A percentile compares a stretch with the other conserved stretches of the same genome.
Evolutionary conservation across 2,329 filamentous ascomycete species (phyloP).

Genomic region (Aspergillus neotritici): DNA sequence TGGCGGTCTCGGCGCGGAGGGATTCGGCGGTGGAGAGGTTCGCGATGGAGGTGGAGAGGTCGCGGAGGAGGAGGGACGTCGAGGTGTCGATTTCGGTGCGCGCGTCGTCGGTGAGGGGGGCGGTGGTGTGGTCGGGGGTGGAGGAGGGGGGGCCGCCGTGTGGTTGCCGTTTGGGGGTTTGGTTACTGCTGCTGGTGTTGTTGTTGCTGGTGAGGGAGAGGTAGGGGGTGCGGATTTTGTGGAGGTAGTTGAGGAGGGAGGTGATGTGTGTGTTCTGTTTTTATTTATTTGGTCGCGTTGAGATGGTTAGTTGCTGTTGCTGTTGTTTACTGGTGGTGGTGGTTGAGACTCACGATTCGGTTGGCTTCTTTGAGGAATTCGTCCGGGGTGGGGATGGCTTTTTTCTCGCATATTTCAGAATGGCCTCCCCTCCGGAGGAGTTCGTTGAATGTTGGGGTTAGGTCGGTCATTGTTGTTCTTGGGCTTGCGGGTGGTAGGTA

Average conservation of each 20-base stretch:
- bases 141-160: slow-evolving; percentile 32
- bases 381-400: slow-evolving; percentile 42
- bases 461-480: slow-evolving; percentile 35
- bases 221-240: slow-evolving; percentile 80
- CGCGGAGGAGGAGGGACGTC: slow-evolving; percentile 76
- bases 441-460: slow-evolving; percentile 34
- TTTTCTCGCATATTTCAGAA: neutral
- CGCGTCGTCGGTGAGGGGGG: slow-evolving; percentile 69
- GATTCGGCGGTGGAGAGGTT: slow-evolving; percentile 76
- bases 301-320: neutral
- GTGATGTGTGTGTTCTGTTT: slow-evolving; percentile 74
- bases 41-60: slow-evolving; percentile 75
- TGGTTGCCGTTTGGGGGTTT: slow-evolving; percentile 17
- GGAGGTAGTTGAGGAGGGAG: slow-evolving; percentile 73
- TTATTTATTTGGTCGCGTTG: neutral
- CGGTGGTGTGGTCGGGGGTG: slow-evolving; percentile 41
- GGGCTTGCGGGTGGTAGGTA: neutral
- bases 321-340: no score
- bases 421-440: slow-evolving; percentile 20
- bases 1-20: slow-evolving; percentile 68
- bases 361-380: slow-evolving; percentile 92
- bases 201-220: slow-evolving; percentile 64
- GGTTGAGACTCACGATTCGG: slow-evolving; percentile 60
- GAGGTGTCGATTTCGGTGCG: slow-evolving; percentile 82
- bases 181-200: slow-evolving; percentile 37